Base-by-base conservation (phyloP, 352 stramenopile species). In the Thalassiosira hispida region DNA sequence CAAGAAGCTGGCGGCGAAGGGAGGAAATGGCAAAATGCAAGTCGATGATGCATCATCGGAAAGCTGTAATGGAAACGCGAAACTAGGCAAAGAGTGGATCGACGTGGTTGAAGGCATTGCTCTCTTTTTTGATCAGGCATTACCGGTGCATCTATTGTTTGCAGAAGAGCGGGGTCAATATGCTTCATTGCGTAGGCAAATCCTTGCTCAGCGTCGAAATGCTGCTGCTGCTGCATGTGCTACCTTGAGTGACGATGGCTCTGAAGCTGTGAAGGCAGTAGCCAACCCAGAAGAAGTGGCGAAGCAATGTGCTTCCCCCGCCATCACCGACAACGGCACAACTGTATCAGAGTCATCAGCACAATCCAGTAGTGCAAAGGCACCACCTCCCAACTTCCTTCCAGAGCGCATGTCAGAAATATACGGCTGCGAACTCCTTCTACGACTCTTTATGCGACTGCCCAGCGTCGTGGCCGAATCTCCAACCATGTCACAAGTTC, bases 101-200 rank as follows among this genome's bases (percentile, higher is more conserved):
- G 72, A 88, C 18, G 90, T 92, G 83, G 72, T 79, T 22, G 75
- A 89, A 42, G 82, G 84, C 1, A 79, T 93, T 38, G 75, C 60
- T 25, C 38, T 86, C 7, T 84, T 89, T 20, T 93, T 93, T 62
- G 81, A 93, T 57, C 75, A 91, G 64, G 72, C 83, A 56, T 63
- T 93, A 20, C 73, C 79, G n/a, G 49, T 76, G 46, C 71, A 84
- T 46, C 66, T 93, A 1, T 52, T 93, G 1, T 93, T 90, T 81
- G 38, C 47, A 0, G 18, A 80, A 46, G 87, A 93, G 56, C 46
- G 75, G n/a, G 33, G 47, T 33, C 87, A 92, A 64, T 75, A 85
- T 35, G 11, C 31, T 20, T 67, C n/a, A 1, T 49, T 79, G n/a
- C 61, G 63, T 22, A 78, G 40, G 18, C 57, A 79, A 51, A 73